A percentile compares a stretch with the other conserved stretches of the same genome.
Conservation (phyloP, 75 land plant species). For the Picea glauca region DNA sequence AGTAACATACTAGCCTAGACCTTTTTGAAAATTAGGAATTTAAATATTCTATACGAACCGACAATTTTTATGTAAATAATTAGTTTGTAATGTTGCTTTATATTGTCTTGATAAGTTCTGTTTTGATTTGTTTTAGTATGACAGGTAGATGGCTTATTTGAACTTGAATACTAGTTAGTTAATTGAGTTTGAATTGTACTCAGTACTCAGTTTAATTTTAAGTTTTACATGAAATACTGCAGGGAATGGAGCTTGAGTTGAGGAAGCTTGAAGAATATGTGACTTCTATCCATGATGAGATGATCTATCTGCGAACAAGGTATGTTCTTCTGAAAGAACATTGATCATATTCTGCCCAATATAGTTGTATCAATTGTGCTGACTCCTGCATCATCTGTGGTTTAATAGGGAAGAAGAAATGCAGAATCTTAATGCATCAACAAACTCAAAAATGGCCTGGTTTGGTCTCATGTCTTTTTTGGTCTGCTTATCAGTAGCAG, state of each 20-base stretch:
- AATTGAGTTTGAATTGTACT: too few species aligned
- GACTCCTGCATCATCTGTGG: background rate
- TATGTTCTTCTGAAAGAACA: slow-evolving; percentile 12
- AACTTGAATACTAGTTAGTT: background rate
- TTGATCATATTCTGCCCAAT: background rate
- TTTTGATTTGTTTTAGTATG: background rate
- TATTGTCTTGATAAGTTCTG: background rate
- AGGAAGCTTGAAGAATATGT: slow-evolving; percentile 64
- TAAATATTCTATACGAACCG: too few species aligned
- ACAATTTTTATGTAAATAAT: too few species aligned
- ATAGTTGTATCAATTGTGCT: background rate
- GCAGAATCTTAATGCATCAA: slow-evolving; percentile 60
- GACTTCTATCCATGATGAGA: slow-evolving; percentile 64
- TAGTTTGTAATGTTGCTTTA: too few species aligned
- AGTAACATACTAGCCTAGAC: too few species aligned
- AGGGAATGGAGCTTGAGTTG: slow-evolving; percentile 77
- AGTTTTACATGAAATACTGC: background rate
- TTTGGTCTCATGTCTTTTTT: slow-evolving; percentile 52
- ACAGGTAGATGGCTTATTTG: background rate
- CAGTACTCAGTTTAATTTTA: too few species aligned
- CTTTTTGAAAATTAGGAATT: too few species aligned
- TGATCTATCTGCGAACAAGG: slow-evolving; percentile 75
- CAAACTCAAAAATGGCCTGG: slow-evolving; percentile 67
- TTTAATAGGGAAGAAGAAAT: slow-evolving; percentile 68
- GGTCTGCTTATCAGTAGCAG: slow-evolving; percentile 74